These are phyloP conservation scores for Ceratocystis papillata DNA, from an alignment of 2,329 filamentous ascomycete species.

Conservation along the genomic window DNA sequence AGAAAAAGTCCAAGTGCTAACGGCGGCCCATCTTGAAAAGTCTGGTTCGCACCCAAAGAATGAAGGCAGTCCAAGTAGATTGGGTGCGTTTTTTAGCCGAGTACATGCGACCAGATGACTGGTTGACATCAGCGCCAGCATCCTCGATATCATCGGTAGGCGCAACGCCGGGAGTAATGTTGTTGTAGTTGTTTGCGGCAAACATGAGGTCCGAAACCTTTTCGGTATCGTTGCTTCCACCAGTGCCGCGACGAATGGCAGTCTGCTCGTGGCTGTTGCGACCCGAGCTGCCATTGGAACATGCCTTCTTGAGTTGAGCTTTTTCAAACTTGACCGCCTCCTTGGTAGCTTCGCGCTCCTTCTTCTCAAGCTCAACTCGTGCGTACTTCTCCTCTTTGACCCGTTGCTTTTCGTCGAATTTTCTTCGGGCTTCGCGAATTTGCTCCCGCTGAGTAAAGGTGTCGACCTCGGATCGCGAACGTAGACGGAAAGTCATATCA, in stretches of 20 bases:
- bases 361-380: constrained; percentile 46
- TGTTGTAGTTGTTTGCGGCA: constrained; percentile 39
- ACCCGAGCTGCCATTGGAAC: constrained; percentile 29
- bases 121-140: constrained; percentile 37
- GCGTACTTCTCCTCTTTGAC: constrained; percentile 53
- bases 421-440: constrained; percentile 50
- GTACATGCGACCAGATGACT: constrained; percentile 34
- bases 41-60: constrained; percentile 53
- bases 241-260: constrained; percentile 25
- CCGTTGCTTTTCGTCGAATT: constrained; percentile 51
- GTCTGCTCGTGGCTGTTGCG: constrained; percentile 23
- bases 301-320: constrained; percentile 36
- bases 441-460: constrained; percentile 45
- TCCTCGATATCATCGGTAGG: constrained; percentile 30
- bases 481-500: constrained; percentile 48
- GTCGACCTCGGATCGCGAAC: constrained; percentile 50
- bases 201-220: constrained; percentile 34
- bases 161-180: constrained; percentile 31
- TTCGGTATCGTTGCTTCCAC: constrained; percentile 32
- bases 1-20: constrained; percentile 25
- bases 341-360: constrained; percentile 48
- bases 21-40: constrained; percentile 35
- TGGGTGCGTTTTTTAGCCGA: constrained; percentile 50
- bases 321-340: constrained; percentile 44
- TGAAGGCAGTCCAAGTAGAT: constrained; percentile 51